phyloP scores from a whole-genome alignment of 768 basidiomycete genomes.

The Guyanaporus albipodus region DNA sequence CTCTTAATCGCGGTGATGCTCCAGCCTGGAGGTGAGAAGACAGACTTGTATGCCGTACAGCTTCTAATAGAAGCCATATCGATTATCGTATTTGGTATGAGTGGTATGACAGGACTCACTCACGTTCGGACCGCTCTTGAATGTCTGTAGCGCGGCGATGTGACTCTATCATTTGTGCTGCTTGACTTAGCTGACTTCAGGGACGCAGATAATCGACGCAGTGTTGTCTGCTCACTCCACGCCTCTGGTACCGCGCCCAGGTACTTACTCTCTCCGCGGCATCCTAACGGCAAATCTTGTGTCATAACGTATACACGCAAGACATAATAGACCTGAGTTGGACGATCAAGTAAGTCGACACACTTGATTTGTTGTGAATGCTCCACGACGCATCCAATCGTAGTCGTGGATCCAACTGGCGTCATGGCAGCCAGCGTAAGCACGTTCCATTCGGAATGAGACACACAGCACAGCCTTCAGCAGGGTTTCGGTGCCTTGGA shows the following conservation, averaged over 20 bases:
- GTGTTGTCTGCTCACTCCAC: conserved; percentile 21
- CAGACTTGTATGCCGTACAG: conserved; percentile 20
- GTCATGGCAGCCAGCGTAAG: neutral
- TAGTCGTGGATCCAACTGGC: neutral
- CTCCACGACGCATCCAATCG: neutral
- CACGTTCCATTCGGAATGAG: neutral
- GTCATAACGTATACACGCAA: conserved; percentile 7
- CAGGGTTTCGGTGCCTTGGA: conserved; percentile 1
- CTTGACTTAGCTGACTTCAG: conserved; percentile 9
- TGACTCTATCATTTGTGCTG: conserved; percentile 5
- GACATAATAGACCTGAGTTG: conserved; percentile 4
- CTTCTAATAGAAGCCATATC: conserved; percentile 26
- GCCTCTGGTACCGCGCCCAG: conserved; percentile 19
- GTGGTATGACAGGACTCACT: conserved; percentile 13
- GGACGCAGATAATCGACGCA: conserved; percentile 21
- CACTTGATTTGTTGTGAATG: neutral
- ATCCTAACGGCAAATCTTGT: conserved; percentile 5
- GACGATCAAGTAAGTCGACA: conserved; percentile 3
- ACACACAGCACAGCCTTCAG: neutral
- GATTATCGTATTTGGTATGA: conserved; percentile 17
- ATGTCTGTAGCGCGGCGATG: conserved; percentile 5
- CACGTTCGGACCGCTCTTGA: conserved; percentile 12
- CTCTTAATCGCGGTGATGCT: conserved; percentile 1
- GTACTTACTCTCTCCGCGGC: conserved; percentile 20
- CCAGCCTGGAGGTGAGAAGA: conserved; percentile 12